Conservation (phyloP, 331 rosid genomes). For the Quercus phellos region DNA sequence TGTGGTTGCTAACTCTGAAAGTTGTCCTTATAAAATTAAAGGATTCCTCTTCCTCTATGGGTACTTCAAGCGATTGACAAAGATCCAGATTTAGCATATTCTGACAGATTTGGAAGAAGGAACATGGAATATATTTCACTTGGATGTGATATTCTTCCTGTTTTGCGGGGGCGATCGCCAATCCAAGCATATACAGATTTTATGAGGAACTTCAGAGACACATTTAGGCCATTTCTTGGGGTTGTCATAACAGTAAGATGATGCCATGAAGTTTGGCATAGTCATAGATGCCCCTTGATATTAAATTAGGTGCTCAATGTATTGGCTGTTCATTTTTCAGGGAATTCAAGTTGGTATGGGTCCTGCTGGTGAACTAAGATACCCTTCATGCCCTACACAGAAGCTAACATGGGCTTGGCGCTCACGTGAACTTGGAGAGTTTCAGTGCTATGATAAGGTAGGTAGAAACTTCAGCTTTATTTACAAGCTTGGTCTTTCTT, state of each 20-base stretch:
- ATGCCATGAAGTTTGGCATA: constrained; percentile 6
- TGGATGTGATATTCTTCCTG: constrained; percentile 85
- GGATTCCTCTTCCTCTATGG: constrained; percentile 95
- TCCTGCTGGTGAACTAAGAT: constrained; percentile 86
- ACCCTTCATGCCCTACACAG: constrained; percentile 58
- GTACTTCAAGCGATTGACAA: constrained; percentile 70
- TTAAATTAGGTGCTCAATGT: constrained; percentile 12
- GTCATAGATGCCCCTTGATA: constrained; percentile 12
- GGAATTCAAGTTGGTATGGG: constrained; percentile 93
- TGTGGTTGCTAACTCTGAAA: constrained; percentile 20
- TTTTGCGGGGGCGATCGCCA: constrained; percentile 80
- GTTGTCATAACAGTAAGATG: constrained; percentile 63
- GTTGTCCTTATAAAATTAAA: constrained; percentile 33
- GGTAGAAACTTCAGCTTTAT: constrained; percentile 19
- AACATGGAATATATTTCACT: constrained; percentile 78
- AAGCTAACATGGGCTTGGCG: constrained; percentile 48
- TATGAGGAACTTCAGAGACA: constrained; percentile 76
- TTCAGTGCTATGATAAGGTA: constrained; percentile 93
- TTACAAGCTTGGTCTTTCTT: constrained; percentile 12
- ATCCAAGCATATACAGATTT: constrained; percentile 79
- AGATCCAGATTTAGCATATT: constrained; percentile 68
- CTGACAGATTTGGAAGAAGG: constrained; percentile 79
- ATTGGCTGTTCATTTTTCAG: constrained; percentile 40
- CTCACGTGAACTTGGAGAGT: constrained; percentile 64
- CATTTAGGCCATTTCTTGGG: constrained; percentile 55